Base-by-base conservation (phyloP, 176 grass and related monocot genomes). In the Metroxylon sagu region DNA sequence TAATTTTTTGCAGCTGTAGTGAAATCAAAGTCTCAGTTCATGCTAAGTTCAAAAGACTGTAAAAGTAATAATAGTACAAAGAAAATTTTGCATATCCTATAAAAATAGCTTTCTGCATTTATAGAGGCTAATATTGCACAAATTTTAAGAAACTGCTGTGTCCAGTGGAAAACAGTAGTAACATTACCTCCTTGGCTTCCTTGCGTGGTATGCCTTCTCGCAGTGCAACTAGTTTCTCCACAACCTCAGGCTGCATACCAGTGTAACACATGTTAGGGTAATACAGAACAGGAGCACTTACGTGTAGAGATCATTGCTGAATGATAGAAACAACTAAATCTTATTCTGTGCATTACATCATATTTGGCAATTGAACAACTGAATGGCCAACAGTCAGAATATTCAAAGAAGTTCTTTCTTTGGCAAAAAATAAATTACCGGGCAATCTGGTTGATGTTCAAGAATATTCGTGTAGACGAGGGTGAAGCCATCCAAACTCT, bases 371-470 rank as follows among this genome's bases (percentile, higher is more conserved):
- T 14, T 56, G 23, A 56, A 18, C 3, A 56, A 56, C 3, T 56
- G 23, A 60, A 30, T 30, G 30, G n/a, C 17, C 29, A 56, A 17
- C 18, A 52, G 14, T 26, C 16, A 60, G 15, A 29, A 21, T 7
- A 15, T 16, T 0, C 27, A 51, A 21, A 59, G 21, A 5, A 58
- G 14, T 12, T 14, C 8, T 43, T 10, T 43, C 3, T 43, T 43
- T 12, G 35, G 35, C 35, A 48, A 51, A 49, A 53, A 66, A 23
- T 57, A 80, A 79, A 59, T 77, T 93, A 98, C 94, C 18, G 85
- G 94, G 76, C 94, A 98, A 69, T 99, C 94, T 65, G 94, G 76
- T 72, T 99, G 94, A 82, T 99, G 88, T 77, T 99, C 94, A 53
- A 99, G 79, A 74, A 99, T 99, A 75, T 89, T 89, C 55, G 88